Conservation (phyloP, 2,329 filamentous ascomycete species). For the Aspergillus japonicus region DNA sequence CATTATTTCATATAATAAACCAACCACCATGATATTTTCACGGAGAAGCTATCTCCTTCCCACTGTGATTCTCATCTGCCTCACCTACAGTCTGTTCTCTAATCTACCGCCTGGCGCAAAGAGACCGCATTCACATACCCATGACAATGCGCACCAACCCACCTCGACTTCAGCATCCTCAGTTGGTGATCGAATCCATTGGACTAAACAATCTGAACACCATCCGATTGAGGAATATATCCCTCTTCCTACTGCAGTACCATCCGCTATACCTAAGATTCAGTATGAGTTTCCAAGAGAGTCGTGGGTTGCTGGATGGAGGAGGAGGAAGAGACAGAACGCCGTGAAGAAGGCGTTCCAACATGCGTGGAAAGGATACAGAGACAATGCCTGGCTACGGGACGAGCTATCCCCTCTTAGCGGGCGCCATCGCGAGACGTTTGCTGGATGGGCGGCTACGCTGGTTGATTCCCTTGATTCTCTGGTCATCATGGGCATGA, state of each 20-base stretch:
- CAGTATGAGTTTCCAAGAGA: conserved; percentile 71
- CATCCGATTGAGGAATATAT: conserved; percentile 74
- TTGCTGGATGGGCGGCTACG: conserved; percentile 88
- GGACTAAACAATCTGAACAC: conserved; percentile 69
- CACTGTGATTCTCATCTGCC: conserved; percentile 25
- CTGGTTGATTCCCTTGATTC: conserved; percentile 81
- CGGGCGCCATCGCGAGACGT: conserved; percentile 70
- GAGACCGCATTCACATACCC: conserved; percentile 13
- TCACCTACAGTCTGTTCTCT: conserved; percentile 25
- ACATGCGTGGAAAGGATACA: conserved; percentile 82
- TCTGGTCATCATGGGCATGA: conserved; percentile 78
- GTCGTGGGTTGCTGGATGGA: conserved; percentile 55
- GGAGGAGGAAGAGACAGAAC: conserved; percentile 62
- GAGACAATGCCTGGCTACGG: conserved; percentile 74
- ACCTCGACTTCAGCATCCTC: conserved; percentile 5
- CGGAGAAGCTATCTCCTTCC: conserved; percentile 28
- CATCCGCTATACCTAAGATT: conserved; percentile 70
- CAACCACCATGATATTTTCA: conserved; percentile 25
- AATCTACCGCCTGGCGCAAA: conserved; percentile 24
- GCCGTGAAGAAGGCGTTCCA: conserved; percentile 72
- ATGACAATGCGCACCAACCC: conserved; percentile 16
- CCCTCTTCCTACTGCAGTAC: conserved; percentile 67
- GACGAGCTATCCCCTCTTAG: conserved; percentile 80
- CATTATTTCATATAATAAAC: not conserved
- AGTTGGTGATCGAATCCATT: conserved; percentile 52